Percentiles rank a stretch among this genome's conserved stretches.
These are phyloP conservation scores for Meripilus lineatus DNA, from an alignment of 1,284 basidiomycete species.

Conservation along the genomic window DNA sequence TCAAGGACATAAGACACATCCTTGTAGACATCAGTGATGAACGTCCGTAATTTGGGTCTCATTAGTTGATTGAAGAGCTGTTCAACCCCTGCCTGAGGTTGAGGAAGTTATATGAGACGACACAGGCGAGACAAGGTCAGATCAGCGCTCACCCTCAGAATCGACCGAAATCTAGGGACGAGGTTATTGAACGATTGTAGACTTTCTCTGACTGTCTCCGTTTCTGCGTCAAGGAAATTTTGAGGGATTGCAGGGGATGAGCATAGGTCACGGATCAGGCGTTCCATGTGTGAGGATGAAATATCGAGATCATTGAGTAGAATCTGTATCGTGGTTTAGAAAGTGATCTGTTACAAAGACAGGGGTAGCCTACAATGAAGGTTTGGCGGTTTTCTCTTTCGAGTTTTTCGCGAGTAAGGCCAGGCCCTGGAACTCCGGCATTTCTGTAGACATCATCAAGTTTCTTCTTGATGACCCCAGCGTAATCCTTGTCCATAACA, in stretches of 20 bases:
- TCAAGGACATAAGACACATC: constrained; percentile 87
- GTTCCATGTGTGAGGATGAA: constrained; percentile 82
- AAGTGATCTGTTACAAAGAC: background rate
- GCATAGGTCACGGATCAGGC: constrained; percentile 69
- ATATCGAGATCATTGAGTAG: constrained; percentile 87
- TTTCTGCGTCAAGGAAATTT: constrained; percentile 64
- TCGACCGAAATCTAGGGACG: constrained; percentile 62
- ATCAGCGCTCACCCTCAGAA: constrained; percentile 70
- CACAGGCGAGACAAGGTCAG: constrained; percentile 12
- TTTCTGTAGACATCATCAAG: constrained; percentile 84
- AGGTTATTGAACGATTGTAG: constrained; percentile 48
- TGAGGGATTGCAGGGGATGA: constrained; percentile 55
- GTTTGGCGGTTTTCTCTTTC: constrained; percentile 75
- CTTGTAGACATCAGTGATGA: constrained; percentile 86
- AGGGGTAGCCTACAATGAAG: constrained; percentile 66
- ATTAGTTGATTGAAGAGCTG: constrained; percentile 93
- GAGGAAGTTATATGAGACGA: constrained; percentile 10
- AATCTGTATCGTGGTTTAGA: constrained; percentile 42
- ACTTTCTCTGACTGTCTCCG: constrained; percentile 39
- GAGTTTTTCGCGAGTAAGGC: constrained; percentile 58
- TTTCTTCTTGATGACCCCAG: constrained; percentile 72
- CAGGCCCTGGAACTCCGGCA: constrained; percentile 31
- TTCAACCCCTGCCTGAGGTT: constrained; percentile 74
- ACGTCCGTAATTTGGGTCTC: constrained; percentile 76
- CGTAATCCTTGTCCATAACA: constrained; percentile 78